A percentile compares a stretch with the other conserved stretches of the same genome.
phyloP scores from a whole-genome alignment of 2,329 filamentous ascomycete genomes.

The Capronia americana region DNA sequence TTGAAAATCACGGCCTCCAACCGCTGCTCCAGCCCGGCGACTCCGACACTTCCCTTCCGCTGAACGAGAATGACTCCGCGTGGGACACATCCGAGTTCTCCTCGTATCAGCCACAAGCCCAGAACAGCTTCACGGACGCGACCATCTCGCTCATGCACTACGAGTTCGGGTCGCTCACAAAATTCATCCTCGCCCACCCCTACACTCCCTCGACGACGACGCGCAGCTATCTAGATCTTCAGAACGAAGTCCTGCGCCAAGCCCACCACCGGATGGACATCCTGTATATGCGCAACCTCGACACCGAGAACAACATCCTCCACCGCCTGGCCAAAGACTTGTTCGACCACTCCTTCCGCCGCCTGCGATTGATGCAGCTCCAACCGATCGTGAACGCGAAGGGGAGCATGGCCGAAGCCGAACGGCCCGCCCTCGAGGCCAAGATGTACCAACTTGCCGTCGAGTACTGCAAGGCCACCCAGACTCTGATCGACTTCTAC shows the following conservation, averaged over 20 bases:
- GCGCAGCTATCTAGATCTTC: constrained; percentile 16
- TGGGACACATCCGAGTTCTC: constrained; percentile 27
- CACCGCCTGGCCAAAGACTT: constrained; percentile 18
- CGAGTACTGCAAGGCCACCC: constrained; percentile 23
- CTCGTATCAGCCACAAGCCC: constrained; percentile 3
- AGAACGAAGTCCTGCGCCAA: constrained; percentile 22
- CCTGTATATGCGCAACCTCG: constrained; percentile 11
- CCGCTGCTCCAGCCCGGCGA: constrained; percentile 4
- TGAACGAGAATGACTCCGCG: constrained; percentile 15
- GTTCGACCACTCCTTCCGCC: constrained; percentile 13
- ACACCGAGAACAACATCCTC: constrained; percentile 12
- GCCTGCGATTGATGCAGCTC: constrained; percentile 18
- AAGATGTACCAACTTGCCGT: constrained; percentile 18
- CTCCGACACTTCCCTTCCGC: constrained; percentile 10
- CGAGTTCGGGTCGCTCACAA: constrained; percentile 18
- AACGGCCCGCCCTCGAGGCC: constrained; percentile 17
- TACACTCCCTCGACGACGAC: constrained; percentile 15
- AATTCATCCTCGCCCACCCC: constrained; percentile 17
- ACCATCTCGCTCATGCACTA: constrained; percentile 18
- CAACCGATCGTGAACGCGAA: constrained; percentile 15
- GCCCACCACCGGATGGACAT: constrained; percentile 18
- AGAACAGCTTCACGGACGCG: constrained; percentile 18
- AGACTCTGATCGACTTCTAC: constrained; percentile 14
- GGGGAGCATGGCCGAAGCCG: constrained; percentile 3
- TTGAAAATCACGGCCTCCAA: constrained; percentile 24